phyloP scores from a whole-genome alignment of 257 asterid genomes.

The Przewalskia tangutica region DNA sequence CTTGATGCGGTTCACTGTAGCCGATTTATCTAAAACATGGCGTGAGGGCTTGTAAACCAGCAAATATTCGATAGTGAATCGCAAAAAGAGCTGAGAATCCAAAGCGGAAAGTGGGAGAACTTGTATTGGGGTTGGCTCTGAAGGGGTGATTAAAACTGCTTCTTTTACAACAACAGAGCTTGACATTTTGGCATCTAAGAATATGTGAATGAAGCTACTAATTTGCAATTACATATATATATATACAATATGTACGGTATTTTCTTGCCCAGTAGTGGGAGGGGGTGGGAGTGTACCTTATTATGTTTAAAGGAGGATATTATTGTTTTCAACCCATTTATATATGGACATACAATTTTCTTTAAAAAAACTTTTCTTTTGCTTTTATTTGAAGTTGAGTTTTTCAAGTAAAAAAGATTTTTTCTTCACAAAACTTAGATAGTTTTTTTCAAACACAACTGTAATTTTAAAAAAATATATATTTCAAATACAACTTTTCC shows the following conservation, averaged over 20 bases:
- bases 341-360: no score
- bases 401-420: no score
- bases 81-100: slow-evolving; percentile 63
- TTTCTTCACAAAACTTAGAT: no score
- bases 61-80: slow-evolving; percentile 52
- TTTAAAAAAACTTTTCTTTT: no score
- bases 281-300: no score
- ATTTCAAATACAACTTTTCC: no score
- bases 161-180: slow-evolving; percentile 36
- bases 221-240: background rate
- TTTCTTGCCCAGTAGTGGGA: background rate
- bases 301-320: background rate
- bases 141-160: slow-evolving; percentile 39
- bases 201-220: background rate
- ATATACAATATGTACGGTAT: background rate
- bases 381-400: no score
- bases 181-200: slow-evolving; percentile 18
- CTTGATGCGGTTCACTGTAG: slow-evolving; percentile 24
- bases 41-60: slow-evolving; percentile 32
- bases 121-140: slow-evolving; percentile 48
- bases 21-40: slow-evolving; percentile 13
- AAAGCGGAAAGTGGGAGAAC: slow-evolving; percentile 53
- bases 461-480: no score
- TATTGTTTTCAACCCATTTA: background rate
- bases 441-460: no score